phyloP scores from a whole-genome alignment of 2,329 filamentous ascomycete genomes.

The Cladophialophora exuberans region DNA sequence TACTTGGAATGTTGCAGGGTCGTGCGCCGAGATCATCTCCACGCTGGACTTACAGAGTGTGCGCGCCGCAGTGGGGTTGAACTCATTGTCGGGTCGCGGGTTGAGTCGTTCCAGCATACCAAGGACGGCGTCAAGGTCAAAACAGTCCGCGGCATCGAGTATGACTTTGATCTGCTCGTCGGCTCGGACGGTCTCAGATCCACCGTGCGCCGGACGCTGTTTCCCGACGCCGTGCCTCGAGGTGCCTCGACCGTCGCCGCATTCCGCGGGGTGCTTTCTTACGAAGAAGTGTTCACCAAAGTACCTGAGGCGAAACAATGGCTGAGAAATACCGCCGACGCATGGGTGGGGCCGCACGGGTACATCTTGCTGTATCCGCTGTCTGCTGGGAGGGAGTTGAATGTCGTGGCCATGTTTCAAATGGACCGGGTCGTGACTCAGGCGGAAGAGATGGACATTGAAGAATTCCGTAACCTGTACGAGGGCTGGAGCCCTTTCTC shows the following conservation, averaged over 20 bases:
- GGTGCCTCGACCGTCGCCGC: slow-evolving; percentile 49
- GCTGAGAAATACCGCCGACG: slow-evolving; percentile 29
- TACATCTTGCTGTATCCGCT: slow-evolving; percentile 32
- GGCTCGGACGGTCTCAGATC: slow-evolving; percentile 50
- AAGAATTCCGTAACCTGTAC: slow-evolving; percentile 25
- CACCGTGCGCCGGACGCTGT: slow-evolving; percentile 43
- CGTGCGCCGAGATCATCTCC: slow-evolving; percentile 54
- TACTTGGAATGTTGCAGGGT: slow-evolving; percentile 35
- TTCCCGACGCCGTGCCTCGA: slow-evolving; percentile 47
- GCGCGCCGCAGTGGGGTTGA: slow-evolving; percentile 44
- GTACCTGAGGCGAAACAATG: slow-evolving; percentile 27
- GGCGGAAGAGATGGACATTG: slow-evolving; percentile 25
- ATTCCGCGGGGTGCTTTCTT: slow-evolving; percentile 51
- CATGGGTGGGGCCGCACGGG: slow-evolving; percentile 28
- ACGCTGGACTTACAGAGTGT: slow-evolving; percentile 47
- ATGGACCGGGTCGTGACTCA: slow-evolving; percentile 27
- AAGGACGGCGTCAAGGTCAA: slow-evolving; percentile 21
- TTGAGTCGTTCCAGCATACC: slow-evolving; percentile 38
- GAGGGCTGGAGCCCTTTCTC: slow-evolving; percentile 25
- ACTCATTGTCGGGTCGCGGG: slow-evolving; percentile 44
- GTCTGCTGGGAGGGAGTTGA: slow-evolving; percentile 28
- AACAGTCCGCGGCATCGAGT: slow-evolving; percentile 33
- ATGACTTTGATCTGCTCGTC: slow-evolving; percentile 43
- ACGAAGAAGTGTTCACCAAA: slow-evolving; percentile 41
- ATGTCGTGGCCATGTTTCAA: slow-evolving; percentile 29